Evolutionary conservation across 2,329 filamentous ascomycete species (phyloP).

Genomic region (Paracorniculantispora psalliotae): DNA sequence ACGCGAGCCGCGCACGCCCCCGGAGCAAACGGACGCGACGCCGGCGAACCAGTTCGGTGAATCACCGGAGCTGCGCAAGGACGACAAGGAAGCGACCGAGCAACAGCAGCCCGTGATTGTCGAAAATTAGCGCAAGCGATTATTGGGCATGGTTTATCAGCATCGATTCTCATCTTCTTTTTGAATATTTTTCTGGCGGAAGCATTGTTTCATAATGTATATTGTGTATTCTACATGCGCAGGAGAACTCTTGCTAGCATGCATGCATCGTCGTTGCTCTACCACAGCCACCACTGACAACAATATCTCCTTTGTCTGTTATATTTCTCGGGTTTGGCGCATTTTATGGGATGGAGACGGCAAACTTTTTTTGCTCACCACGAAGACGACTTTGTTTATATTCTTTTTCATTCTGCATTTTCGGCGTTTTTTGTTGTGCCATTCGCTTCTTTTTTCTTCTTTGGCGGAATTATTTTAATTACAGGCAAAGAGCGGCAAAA

Average conservation of each 20-base stretch:
- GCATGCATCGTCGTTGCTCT: neutral
- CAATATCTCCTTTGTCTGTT: neutral
- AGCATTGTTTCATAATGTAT: conserved; percentile 18
- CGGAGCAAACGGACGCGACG: conserved; percentile 6
- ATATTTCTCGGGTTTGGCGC: conserved; percentile 9
- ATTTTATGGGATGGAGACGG: neutral
- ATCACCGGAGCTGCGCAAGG: conserved; percentile 2
- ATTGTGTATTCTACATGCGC: conserved; percentile 16
- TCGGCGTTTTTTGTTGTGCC: conserved; percentile 9
- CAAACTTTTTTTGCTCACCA: neutral
- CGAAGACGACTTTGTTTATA: neutral
- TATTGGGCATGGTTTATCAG: too few species aligned
- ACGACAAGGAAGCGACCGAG: neutral
- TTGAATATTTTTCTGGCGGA: neutral
- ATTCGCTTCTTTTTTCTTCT: neutral
- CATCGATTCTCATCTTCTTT: too few species aligned
- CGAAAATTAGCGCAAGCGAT: neutral
- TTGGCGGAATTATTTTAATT: neutral
- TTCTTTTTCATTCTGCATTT: too few species aligned
- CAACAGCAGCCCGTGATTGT: conserved; percentile 1
- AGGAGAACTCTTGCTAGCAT: too few species aligned
- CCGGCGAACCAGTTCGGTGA: neutral
- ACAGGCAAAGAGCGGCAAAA: neutral
- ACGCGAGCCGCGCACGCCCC: conserved; percentile 7
- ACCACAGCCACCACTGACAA: neutral